Evolutionary conservation across 768 basidiomycete genomes (phyloP), one percentile per base, ranked within the genome.

Genomic region (Termitomyces sp.): DNA sequence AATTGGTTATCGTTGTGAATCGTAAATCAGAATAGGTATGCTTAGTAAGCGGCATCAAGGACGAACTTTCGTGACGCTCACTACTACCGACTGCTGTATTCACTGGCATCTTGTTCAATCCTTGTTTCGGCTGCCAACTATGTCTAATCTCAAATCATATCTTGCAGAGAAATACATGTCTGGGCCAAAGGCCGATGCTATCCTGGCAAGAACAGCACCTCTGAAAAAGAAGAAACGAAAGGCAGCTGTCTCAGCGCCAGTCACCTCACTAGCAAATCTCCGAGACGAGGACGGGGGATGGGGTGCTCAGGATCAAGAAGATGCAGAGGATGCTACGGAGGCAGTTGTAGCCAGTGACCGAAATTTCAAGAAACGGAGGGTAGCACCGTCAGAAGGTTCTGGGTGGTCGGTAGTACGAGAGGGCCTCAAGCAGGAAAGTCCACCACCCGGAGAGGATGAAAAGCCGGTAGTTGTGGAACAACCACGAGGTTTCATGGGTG

Each of bases 141-240:
- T 79, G 77, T 70, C 79, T 15, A 66, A 70, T 54, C 79, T 95
- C 75, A 87, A 93, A 68, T 77, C 90, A 22, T 95, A 95, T 68
- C 80, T 95, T 16, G 92, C 92, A 0, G 81, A 87, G 60, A 92
- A 91, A 58, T 98, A 98, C 75, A 96, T 98, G 94, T 86, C 94
- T 5, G 96, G 96, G 1, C 85, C 92, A 0, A 98, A 98, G 64
- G 94, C 95, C 2, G 96, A 98, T 61, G 94, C 93, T 6, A 98
- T 98, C 58, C 78, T 98, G 7, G 77, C 94, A 3, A 83, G 83
- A 42, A 68, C 80, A 0, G 76, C 72, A 2, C 72, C 74, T 0
- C 79, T 78, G 66, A 88, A 87, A 70, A 90, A 88, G 74, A 92
- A 91, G 78, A 92, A 89, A 71, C 80, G 85, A 50, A 89, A 88